Conservation (phyloP, 148 eudicot species). For the Bassia scoparia region DNA sequence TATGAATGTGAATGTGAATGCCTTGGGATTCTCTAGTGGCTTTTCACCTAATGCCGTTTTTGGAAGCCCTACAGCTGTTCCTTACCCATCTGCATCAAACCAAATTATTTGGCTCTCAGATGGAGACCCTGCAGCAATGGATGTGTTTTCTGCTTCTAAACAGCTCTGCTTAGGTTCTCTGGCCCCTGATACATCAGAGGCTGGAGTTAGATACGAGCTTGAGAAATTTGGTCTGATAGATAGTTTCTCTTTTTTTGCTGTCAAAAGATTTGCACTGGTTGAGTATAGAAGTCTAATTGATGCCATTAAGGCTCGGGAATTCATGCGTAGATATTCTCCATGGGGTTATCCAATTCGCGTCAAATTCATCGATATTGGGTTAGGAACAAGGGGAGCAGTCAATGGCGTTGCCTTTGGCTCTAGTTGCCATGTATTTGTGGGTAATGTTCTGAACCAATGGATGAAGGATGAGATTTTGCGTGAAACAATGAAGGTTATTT, state of each 20-base stretch:
- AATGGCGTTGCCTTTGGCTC: slow-evolving; percentile 78
- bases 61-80: slow-evolving; percentile 30
- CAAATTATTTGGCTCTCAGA: slow-evolving; percentile 63
- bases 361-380: slow-evolving; percentile 78
- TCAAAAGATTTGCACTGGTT: slow-evolving; percentile 63
- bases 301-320: slow-evolving; percentile 80
- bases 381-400: slow-evolving; percentile 72
- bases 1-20: slow-evolving; percentile 32
- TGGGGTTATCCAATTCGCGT: slow-evolving; percentile 76
- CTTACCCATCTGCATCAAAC: slow-evolving; percentile 32
- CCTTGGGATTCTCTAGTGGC: slow-evolving; percentile 39
- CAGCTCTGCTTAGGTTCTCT: slow-evolving; percentile 87
- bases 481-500: slow-evolving; percentile 52
- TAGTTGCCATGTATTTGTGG: slow-evolving; percentile 77
- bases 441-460: slow-evolving; percentile 62
- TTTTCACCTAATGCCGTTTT: slow-evolving; percentile 30
- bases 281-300: slow-evolving; percentile 75
- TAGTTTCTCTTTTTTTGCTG: slow-evolving; percentile 48
- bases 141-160: slow-evolving; percentile 78
- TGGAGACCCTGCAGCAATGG: slow-evolving; percentile 85
- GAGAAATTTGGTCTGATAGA: slow-evolving; percentile 87
- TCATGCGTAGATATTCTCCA: slow-evolving; percentile 63
- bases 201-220: slow-evolving; percentile 60
- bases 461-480: slow-evolving; percentile 76
- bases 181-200: slow-evolving; percentile 80